These are phyloP conservation scores for Fusarium floridanum DNA, from an alignment of 2,329 filamentous ascomycete species.

Conservation along the genomic window DNA sequence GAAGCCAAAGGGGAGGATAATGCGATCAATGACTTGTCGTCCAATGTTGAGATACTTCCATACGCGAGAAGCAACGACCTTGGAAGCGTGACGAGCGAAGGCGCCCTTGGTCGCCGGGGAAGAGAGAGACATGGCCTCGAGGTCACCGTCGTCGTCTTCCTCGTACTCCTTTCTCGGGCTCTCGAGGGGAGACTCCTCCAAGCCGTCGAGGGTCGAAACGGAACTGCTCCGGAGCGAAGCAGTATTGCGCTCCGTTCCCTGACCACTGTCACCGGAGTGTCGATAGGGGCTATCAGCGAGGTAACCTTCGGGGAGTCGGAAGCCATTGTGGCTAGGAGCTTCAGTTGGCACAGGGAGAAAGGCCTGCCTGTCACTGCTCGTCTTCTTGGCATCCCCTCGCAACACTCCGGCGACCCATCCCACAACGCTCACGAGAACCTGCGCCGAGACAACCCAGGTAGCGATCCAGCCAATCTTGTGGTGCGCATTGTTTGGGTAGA, in stretches of 20 bases:
- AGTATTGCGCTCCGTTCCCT: conserved; percentile 79
- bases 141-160: conserved; percentile 62
- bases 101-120: conserved; percentile 60
- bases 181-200: conserved; percentile 55
- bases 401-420: conserved; percentile 64
- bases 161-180: conserved; percentile 62
- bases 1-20: conserved; percentile 84
- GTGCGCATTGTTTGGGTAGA: conserved; percentile 91
- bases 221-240: conserved; percentile 76
- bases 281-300: conserved; percentile 65
- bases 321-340: conserved; percentile 27
- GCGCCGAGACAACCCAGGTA: conserved; percentile 77
- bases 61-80: conserved; percentile 67
- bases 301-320: conserved; percentile 56
- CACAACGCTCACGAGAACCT: conserved; percentile 77
- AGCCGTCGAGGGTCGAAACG: conserved; percentile 66
- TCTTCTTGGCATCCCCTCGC: neutral
- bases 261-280: conserved; percentile 78
- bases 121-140: conserved; percentile 40
- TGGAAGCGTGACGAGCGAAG: conserved; percentile 66
- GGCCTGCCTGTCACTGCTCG: conserved; percentile 50
- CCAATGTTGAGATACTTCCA: conserved; percentile 69
- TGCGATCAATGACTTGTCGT: conserved; percentile 79
- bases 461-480: conserved; percentile 89
- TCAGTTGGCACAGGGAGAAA: conserved; percentile 74